Evolutionary conservation across 2,329 filamentous ascomycete species (phyloP).

Genomic region (Paraphaeosphaeria sporulosa): DNA sequence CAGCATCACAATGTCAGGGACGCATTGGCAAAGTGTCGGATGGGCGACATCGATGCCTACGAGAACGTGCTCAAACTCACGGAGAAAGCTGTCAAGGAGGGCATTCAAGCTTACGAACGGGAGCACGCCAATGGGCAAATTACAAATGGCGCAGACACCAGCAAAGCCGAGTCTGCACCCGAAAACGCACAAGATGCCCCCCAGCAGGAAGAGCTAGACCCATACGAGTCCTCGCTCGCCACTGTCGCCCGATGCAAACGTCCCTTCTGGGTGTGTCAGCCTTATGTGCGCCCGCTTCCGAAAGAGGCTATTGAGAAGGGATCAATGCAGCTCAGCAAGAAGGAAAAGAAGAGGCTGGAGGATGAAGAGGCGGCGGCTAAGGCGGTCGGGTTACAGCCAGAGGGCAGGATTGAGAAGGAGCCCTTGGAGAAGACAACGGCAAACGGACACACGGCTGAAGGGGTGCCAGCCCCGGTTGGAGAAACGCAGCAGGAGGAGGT

Average conservation of each 20-base stretch:
- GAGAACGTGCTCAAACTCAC: constrained; percentile 79
- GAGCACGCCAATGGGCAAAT: constrained; percentile 42
- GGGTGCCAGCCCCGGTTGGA: constrained; percentile 10
- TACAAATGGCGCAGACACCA: constrained; percentile 5
- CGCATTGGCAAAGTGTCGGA: constrained; percentile 72
- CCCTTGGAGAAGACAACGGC: constrained; percentile 20
- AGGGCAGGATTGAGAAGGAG: constrained; percentile 65
- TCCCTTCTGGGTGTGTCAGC: constrained; percentile 91
- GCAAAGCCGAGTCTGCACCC: constrained; percentile 12
- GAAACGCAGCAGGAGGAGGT: constrained; percentile 30
- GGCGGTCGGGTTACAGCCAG: constrained; percentile 34
- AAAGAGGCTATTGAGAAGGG: constrained; percentile 87
- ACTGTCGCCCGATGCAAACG: constrained; percentile 75
- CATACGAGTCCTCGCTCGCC: constrained; percentile 67
- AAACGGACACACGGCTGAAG: constrained; percentile 12
- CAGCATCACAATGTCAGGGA: constrained; percentile 85
- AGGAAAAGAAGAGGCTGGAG: constrained; percentile 55
- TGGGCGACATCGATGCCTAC: constrained; percentile 77
- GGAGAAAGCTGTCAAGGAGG: constrained; percentile 76
- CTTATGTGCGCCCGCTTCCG: constrained; percentile 84
- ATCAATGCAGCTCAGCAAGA: constrained; percentile 76
- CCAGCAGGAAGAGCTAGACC: constrained; percentile 28
- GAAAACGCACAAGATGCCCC: constrained; percentile 46
- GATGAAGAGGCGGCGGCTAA: constrained; percentile 51
- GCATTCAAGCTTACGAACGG: constrained; percentile 71